A percentile compares a stretch with the other conserved stretches of the same genome.
These are phyloP conservation scores for Thermomucor indicae-seudaticae DNA, from an alignment of 371 early-diverging fungal species.

Conservation along the genomic window DNA sequence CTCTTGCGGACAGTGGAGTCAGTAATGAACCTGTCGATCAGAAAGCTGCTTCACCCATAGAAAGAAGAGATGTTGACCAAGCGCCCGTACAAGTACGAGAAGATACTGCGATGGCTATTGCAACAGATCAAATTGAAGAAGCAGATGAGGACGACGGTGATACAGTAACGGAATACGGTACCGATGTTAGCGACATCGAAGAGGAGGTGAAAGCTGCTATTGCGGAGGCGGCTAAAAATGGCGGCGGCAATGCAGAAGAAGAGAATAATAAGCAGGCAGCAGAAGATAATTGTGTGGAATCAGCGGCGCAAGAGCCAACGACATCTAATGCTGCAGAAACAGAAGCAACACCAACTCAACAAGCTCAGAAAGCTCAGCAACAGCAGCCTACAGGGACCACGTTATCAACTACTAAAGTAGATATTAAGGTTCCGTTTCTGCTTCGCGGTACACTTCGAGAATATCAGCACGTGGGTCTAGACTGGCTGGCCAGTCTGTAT, in stretches of 20 bases:
- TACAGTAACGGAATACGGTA: constrained; percentile 1
- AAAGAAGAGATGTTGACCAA: too few species aligned
- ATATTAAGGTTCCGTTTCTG: constrained; percentile 54
- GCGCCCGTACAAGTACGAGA: constrained; percentile 7
- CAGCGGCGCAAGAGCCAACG: background rate
- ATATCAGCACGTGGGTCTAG: constrained; percentile 76
- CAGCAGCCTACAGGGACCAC: constrained; percentile 28
- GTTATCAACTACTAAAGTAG: constrained; percentile 38
- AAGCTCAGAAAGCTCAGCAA: background rate
- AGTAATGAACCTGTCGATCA: too few species aligned
- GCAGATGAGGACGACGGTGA: constrained; percentile 13
- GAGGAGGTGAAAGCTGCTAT: constrained; percentile 9
- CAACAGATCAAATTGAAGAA: constrained; percentile 1
- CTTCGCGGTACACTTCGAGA: constrained; percentile 67
- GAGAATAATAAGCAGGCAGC: constrained; percentile 6
- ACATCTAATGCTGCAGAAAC: background rate
- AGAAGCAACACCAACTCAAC: constrained; percentile 3
- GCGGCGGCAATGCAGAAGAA: too few species aligned
- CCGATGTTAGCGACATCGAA: constrained; percentile 5
- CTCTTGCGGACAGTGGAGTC: too few species aligned
- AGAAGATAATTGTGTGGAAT: background rate
- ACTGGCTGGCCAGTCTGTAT: constrained; percentile 88
- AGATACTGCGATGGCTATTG: constrained; percentile 8
- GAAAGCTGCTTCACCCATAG: too few species aligned
- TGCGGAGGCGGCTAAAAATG: too few species aligned